These are phyloP conservation scores for Sporormia fimetaria DNA, from an alignment of 495 filamentous ascomycete genomes.

Conservation along the genomic window DNA sequence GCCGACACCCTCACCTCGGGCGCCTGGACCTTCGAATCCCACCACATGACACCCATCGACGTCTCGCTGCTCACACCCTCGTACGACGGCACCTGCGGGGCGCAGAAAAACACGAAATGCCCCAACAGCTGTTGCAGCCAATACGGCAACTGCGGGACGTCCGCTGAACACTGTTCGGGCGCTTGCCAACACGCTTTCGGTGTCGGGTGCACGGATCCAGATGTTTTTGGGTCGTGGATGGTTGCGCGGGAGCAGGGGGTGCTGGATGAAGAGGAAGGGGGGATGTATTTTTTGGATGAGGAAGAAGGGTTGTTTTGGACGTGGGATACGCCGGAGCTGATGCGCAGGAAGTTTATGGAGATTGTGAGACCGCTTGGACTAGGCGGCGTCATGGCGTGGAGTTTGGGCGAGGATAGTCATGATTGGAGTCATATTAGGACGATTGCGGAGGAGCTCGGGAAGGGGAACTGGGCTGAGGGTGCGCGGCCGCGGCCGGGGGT, in stretches of 20 bases:
- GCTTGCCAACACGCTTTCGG: conserved; percentile 37
- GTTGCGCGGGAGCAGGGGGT: conserved; percentile 43
- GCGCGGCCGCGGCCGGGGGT: background rate
- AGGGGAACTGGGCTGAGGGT: background rate
- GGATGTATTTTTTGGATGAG: conserved; percentile 58
- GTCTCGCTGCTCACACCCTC: background rate
- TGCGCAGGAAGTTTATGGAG: conserved; percentile 50
- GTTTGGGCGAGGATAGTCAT: conserved; percentile 55
- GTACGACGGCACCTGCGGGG: conserved; percentile 16
- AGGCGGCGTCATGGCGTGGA: conserved; percentile 41
- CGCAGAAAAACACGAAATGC: conserved; percentile 8
- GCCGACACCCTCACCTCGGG: conserved; percentile 36
- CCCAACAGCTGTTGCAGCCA: conserved; percentile 13
- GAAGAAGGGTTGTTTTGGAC: conserved; percentile 57
- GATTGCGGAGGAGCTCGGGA: conserved; percentile 9
- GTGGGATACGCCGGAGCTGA: conserved; percentile 55
- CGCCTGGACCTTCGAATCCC: conserved; percentile 19
- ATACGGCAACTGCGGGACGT: conserved; percentile 15
- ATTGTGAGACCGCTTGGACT: conserved; percentile 48
- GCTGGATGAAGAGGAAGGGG: conserved; percentile 49
- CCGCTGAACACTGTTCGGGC: conserved; percentile 46
- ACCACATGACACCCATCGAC: conserved; percentile 15
- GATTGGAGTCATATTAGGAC: conserved; percentile 48
- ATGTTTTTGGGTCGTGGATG: conserved; percentile 39
- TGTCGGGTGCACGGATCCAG: conserved; percentile 39